phyloP scores from a whole-genome alignment of 2,329 filamentous ascomycete species.

The Ceratocystis albifundus region DNA sequence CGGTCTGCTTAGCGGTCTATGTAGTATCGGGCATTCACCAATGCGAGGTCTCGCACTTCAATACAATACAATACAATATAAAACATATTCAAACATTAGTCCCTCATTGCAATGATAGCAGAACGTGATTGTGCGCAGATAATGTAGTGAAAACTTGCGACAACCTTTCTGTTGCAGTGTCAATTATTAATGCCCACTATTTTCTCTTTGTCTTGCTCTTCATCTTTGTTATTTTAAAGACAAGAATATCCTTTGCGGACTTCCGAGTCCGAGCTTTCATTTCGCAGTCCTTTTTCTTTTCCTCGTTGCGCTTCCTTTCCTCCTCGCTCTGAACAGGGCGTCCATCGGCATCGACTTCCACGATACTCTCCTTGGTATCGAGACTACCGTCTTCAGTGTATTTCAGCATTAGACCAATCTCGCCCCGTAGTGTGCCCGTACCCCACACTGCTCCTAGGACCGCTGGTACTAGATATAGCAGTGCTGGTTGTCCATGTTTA shows the following conservation, averaged over 20 bases:
- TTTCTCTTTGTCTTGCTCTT: neutral
- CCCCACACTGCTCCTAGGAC: constrained; percentile 65
- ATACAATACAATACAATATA: constrained; percentile 6
- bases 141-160: too few relatives aligned
- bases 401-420: constrained; percentile 63
- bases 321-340: constrained; percentile 31
- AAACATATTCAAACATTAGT: too few relatives aligned
- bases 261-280: neutral
- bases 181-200: neutral
- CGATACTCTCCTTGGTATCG: constrained; percentile 44
- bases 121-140: too few relatives aligned
- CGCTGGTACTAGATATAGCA: constrained; percentile 83
- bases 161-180: too few relatives aligned
- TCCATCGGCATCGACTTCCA: constrained; percentile 42
- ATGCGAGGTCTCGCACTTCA: constrained; percentile 18
- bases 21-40: constrained; percentile 6
- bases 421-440: constrained; percentile 59
- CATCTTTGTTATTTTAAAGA: neutral
- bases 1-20: neutral
- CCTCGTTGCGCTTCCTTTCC: constrained; percentile 10
- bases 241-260: neutral
- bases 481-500: constrained; percentile 73
- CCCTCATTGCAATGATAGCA: too few relatives aligned
- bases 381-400: constrained; percentile 64
- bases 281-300: neutral